Evolutionary conservation across 495 filamentous ascomycete species (phyloP), one percentile per base, ranked within the genome.

Genomic region (Penicillium parvum): DNA sequence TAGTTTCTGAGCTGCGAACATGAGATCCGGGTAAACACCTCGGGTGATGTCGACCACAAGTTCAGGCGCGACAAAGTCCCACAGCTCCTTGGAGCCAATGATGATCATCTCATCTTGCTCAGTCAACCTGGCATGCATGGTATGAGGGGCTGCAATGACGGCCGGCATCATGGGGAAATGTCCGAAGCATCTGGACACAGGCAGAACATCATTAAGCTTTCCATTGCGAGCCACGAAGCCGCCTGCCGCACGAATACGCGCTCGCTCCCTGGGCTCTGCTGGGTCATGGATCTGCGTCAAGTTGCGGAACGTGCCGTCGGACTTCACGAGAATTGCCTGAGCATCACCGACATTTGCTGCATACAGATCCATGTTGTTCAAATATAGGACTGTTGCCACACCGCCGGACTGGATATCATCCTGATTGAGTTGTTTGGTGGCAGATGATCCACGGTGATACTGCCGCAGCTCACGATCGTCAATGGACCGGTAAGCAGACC

Each of bases 331-430:
- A 64, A 97, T 88, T 17, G 90, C 92, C 60, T 96, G 89, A 0
- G 85, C 88, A 70, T 99, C 88, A 34, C 92, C 92, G 10, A 97
- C 85, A 55, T 99, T 97, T 50, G 90, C 91, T 36, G 95, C 83
- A 57, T 86, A 97, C 9, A 99, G 71, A 47, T 96, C 89, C 69
- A 88, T 89, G 43, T 83, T 81, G 50, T 90, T 81, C 27, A 97
- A 65, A 57, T 94, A 97, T 47, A 95, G 69, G 2, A 97, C 86
- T 4, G 94, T 96, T 6, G 94, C 92, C 27, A 95, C 89, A 17
- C 85, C 85, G 27, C 94, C 94, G 22, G 88, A 90, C 39, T 82
- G 78, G 30, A 97, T 74, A 58, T 97, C 92, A 48, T 95, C 89
- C 34, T 86, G 83, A 45, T 79, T 88, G 20, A 99, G 75, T 3